Conservation (phyloP, 371 early-diverging fungal species). For the Rhizopus stolonifer region DNA sequence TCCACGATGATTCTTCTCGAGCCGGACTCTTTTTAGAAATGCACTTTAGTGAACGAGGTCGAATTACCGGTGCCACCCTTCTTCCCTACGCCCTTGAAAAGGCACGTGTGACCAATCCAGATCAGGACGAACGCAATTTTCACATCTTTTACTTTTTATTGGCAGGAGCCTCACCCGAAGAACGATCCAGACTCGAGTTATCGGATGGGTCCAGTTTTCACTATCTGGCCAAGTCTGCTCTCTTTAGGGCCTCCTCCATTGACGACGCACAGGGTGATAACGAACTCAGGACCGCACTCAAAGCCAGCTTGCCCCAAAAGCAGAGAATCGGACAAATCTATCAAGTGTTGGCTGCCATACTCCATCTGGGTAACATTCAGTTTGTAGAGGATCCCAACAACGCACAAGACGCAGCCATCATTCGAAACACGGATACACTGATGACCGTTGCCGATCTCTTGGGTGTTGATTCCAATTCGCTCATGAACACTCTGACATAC, state of each 20-base stretch:
- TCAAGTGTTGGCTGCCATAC: conserved; percentile 83
- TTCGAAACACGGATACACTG: conserved; percentile 69
- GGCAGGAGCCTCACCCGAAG: conserved; percentile 32
- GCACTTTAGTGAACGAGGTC: conserved; percentile 84
- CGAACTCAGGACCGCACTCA: conserved; percentile 75
- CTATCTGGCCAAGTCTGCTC: conserved; percentile 41
- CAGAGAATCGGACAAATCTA: conserved; percentile 78
- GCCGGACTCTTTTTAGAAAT: conserved; percentile 84
- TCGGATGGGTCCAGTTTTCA: conserved; percentile 30
- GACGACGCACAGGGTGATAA: conserved; percentile 63
- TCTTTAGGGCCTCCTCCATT: conserved; percentile 30
- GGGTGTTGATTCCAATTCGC: conserved; percentile 72
- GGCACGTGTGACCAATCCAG: conserved; percentile 59
- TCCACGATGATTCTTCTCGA: conserved; percentile 82
- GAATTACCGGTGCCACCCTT: conserved; percentile 82
- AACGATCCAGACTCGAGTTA: conserved; percentile 17
- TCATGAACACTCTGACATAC: conserved; percentile 81
- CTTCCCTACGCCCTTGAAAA: conserved; percentile 87
- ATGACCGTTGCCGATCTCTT: conserved; percentile 77
- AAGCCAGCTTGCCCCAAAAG: conserved; percentile 74
- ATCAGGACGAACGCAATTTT: conserved; percentile 82
- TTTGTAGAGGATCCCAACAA: conserved; percentile 68
- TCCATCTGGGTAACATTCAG: conserved; percentile 86
- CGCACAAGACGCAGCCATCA: conserved; percentile 66
- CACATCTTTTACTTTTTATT: conserved; percentile 88